Evolutionary conservation across 2,329 filamentous ascomycete genomes (phyloP).

Genomic region (Diaporthe helianthi): DNA sequence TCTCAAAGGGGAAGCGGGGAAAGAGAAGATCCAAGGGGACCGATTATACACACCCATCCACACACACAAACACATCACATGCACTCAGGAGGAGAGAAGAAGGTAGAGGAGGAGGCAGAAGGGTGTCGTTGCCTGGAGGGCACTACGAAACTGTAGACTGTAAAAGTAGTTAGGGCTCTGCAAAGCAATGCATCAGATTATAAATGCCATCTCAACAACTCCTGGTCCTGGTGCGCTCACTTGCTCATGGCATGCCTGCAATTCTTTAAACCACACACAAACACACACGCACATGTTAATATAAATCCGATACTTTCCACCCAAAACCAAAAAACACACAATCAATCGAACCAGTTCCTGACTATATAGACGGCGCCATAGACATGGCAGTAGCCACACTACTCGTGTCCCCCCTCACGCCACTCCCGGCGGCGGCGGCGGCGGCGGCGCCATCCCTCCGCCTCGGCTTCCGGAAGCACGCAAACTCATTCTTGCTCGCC

Average conservation of each 20-base stretch:
- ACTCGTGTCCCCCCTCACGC: conserved; percentile 18
- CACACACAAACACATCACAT: not conserved
- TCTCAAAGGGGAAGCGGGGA: no score
- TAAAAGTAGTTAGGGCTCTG: conserved; percentile 20
- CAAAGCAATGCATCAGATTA: conserved; percentile 25
- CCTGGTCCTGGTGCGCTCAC: no score
- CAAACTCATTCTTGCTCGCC: conserved; percentile 83
- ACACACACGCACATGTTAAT: no score
- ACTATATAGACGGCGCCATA: conserved; percentile 26
- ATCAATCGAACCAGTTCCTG: no score
- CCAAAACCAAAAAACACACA: no score
- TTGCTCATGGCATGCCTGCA: not conserved
- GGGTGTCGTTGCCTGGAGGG: not conserved
- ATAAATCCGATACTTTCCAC: no score
- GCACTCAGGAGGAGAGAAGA: not conserved
- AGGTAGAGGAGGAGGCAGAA: not conserved
- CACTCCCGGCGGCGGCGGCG: conserved; percentile 26
- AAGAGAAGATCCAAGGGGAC: not conserved
- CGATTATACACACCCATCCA: not conserved
- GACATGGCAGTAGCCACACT: conserved; percentile 31
- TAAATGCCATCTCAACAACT: conserved; percentile 5
- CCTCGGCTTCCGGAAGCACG: conserved; percentile 77
- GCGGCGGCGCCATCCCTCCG: conserved; percentile 9
- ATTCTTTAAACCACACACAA: not conserved
- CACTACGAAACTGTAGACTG: conserved; percentile 20